A percentile compares a stretch with the other conserved stretches of the same genome.
Evolutionary conservation across 2,329 filamentous ascomycete genomes (phyloP).

Genomic region (Seiridium unicorne): DNA sequence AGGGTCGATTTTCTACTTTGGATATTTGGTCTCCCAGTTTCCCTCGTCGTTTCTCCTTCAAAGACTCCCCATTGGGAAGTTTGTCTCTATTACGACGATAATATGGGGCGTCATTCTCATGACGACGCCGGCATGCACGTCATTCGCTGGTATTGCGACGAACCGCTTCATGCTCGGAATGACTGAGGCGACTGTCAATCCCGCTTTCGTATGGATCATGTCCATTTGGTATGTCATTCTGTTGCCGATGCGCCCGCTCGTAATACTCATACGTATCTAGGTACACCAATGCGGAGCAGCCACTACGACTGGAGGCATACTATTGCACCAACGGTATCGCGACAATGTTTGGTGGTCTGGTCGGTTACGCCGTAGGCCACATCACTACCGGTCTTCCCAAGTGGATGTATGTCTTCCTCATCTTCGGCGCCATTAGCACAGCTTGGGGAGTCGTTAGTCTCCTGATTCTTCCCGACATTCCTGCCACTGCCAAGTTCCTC

Average conservation of each 20-base stretch:
- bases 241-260: not conserved
- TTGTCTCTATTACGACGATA: constrained; percentile 41
- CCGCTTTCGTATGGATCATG: constrained; percentile 38
- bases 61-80: constrained; percentile 45
- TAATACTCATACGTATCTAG: not conserved
- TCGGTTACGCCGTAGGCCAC: constrained; percentile 59
- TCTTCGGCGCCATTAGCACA: constrained; percentile 55
- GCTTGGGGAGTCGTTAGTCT: constrained; percentile 56
- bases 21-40: constrained; percentile 44
- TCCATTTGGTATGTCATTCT: constrained; percentile 23
- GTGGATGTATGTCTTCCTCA: constrained; percentile 48
- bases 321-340: constrained; percentile 60
- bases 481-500: constrained; percentile 61
- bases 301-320: constrained; percentile 51
- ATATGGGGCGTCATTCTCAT: constrained; percentile 48
- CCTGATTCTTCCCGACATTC: constrained; percentile 60
- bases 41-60: constrained; percentile 45
- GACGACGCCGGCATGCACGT: constrained; percentile 48
- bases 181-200: constrained; percentile 56
- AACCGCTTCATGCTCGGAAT: constrained; percentile 56
- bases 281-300: constrained; percentile 43
- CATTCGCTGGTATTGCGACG: constrained; percentile 53
- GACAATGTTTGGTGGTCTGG: constrained; percentile 59
- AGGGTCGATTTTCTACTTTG: constrained; percentile 51
- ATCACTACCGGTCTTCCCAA: constrained; percentile 37